phyloP scores from a whole-genome alignment of 1,284 basidiomycete genomes.

The Athelia sp. region DNA sequence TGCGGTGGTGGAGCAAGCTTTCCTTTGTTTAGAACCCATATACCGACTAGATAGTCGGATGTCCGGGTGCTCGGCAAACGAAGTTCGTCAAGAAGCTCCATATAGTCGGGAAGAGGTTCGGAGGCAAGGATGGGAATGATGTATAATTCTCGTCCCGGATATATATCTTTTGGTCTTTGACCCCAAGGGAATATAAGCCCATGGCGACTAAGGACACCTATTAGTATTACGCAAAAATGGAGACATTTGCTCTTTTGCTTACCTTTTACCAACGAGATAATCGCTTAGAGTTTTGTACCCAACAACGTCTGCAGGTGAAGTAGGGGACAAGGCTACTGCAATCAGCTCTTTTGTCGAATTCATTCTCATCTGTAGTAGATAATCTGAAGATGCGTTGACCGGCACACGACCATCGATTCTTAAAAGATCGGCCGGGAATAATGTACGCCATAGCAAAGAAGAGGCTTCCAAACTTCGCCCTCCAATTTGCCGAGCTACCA shows the following conservation, averaged over 20 bases:
- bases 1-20: slow-evolving; percentile 46
- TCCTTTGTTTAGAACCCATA: slow-evolving; percentile 79
- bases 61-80: slow-evolving; percentile 59
- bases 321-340: slow-evolving; percentile 66
- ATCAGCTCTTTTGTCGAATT: slow-evolving; percentile 77
- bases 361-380: slow-evolving; percentile 70
- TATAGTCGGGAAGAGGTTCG: slow-evolving; percentile 76
- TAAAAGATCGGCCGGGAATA: slow-evolving; percentile 64
- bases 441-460: slow-evolving; percentile 62
- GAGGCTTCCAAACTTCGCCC: slow-evolving; percentile 50
- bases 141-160: slow-evolving; percentile 84
- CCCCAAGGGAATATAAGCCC: slow-evolving; percentile 86
- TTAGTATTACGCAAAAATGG: neutral
- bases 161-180: slow-evolving; percentile 59
- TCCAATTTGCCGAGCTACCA: slow-evolving; percentile 69
- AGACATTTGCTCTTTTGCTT: slow-evolving; percentile 24
- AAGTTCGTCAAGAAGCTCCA: slow-evolving; percentile 82
- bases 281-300: slow-evolving; percentile 61
- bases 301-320: slow-evolving; percentile 34
- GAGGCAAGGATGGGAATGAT: slow-evolving; percentile 73
- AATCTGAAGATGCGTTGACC: slow-evolving; percentile 66
- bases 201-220: slow-evolving; percentile 58
- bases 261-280: slow-evolving; percentile 75
- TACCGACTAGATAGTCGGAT: slow-evolving; percentile 68
- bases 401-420: slow-evolving; percentile 82